phyloP scores from a whole-genome alignment of 441 rosid species.

The Erodium texanum region DNA sequence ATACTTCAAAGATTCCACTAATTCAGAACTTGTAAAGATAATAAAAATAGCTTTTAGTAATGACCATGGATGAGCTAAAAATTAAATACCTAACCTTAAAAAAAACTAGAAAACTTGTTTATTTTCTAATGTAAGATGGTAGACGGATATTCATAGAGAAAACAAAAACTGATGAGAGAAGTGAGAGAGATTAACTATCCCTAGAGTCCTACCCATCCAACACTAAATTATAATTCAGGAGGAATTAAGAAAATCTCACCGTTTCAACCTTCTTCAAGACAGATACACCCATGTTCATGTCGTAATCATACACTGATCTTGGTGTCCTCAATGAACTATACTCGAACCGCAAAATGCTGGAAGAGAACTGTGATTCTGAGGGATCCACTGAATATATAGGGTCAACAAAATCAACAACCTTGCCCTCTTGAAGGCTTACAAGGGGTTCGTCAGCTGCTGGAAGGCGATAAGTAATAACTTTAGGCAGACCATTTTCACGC shows the following conservation, averaged over 20 bases:
- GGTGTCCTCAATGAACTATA: slow-evolving; percentile 84
- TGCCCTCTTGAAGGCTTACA: slow-evolving; percentile 46
- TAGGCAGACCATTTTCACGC: slow-evolving; percentile 66
- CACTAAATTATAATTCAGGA: neutral
- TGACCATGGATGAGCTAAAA: no score
- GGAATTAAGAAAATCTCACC: slow-evolving; percentile 33
- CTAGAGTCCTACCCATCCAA: neutral
- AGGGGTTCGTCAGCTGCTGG: slow-evolving; percentile 63
- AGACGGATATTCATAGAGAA: no score
- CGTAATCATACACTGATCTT: slow-evolving; percentile 64
- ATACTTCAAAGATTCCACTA: no score
- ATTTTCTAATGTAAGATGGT: no score
- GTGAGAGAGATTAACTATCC: neutral
- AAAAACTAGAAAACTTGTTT: no score
- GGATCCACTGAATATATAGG: slow-evolving; percentile 51
- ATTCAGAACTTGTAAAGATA: no score
- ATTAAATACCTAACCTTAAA: no score
- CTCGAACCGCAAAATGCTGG: slow-evolving; percentile 61
- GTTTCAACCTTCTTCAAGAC: slow-evolving; percentile 73
- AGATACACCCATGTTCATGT: slow-evolving; percentile 62
- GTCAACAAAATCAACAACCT: slow-evolving; percentile 58
- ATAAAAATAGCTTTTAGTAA: no score
- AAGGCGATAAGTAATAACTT: slow-evolving; percentile 50
- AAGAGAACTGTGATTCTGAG: slow-evolving; percentile 46
- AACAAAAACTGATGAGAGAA: neutral